Base-by-base conservation (phyloP, 106 monocot species). In the Dioscorea alata region DNA sequence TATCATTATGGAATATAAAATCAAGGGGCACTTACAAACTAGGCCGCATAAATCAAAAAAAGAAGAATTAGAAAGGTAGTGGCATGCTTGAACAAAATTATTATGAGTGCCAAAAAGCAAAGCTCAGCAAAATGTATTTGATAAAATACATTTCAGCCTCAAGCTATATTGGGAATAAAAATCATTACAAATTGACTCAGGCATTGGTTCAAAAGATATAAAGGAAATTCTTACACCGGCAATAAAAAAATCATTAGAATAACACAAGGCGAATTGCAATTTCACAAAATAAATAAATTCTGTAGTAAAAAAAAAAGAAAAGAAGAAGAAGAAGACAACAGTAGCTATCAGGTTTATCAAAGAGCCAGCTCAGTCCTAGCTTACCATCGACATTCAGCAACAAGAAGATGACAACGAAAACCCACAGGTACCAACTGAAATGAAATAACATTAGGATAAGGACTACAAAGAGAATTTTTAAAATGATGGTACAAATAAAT, bases 381-480 rank as follows among this genome's bases (percentile, higher is more conserved):
- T 49, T 71, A 79, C 79, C 74, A 57, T 79, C 51, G 4, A 79
- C 56, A 69, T 79, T 79, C 67, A 79, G 74, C 74, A 79, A 34
- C 54, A 79, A 48, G 57, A 79, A 79, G 20, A 79, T 52, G 17
- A 79, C 63, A 28, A 79, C 79, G 42, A 79, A 79, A 64, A 74
- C 31, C 79, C 79, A 79, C 35, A 79, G 79, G 49, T 79, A 73
- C 79, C 79, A 79, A 49, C 79, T 79, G 74, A 63, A 79, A 65
- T n/a, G n/a, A 60, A 56, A 48, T 42, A 42, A 2, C 0, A 6
- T 8, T 16, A 9, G n/a, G 15, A 24, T 54, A 59, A 69, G 14
- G 14, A 24, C 24, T 19, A 75, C 53, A 53, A 16, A 34, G 7
- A 42, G 10, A 42, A 42, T 42, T 0, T 42, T 42, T 42, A 42